Evolutionary conservation across 768 basidiomycete genomes (phyloP).

Genomic region (Sporobolomyces phaffii): DNA sequence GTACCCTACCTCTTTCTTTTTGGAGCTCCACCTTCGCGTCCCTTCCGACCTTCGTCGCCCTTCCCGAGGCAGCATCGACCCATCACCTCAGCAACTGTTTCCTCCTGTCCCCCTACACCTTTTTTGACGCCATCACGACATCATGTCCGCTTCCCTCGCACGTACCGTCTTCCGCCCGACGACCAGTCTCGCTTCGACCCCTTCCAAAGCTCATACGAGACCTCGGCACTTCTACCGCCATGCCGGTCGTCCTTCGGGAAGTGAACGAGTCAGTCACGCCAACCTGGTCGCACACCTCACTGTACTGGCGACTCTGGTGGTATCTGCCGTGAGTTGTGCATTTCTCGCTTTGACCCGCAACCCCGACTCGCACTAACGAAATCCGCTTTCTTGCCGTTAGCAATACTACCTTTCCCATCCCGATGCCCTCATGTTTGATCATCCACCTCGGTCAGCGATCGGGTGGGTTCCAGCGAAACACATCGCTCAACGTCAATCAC

Average conservation of each 20-base stretch:
- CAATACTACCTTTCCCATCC: conserved; percentile 12
- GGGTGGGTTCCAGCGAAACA: neutral
- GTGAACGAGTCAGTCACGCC: neutral
- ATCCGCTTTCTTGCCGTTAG: too few relatives aligned
- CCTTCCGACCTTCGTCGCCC: too few relatives aligned
- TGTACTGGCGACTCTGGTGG: conserved; percentile 1
- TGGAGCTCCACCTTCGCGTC: too few relatives aligned
- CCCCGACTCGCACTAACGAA: neutral
- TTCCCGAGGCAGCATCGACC: neutral
- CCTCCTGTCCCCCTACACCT: neutral
- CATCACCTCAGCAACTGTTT: neutral
- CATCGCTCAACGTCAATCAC: neutral
- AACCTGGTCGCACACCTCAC: conserved; percentile 16
- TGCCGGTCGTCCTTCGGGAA: neutral
- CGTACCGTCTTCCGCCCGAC: conserved; percentile 8
- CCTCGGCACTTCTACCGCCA: conserved; percentile 4
- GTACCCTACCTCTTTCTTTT: too few relatives aligned
- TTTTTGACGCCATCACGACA: neutral
- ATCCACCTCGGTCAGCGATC: conserved; percentile 21
- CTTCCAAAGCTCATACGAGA: too few relatives aligned
- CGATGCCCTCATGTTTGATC: conserved; percentile 22
- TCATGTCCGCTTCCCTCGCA: conserved; percentile 21
- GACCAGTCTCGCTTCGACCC: neutral
- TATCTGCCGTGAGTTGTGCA: conserved; percentile 1
- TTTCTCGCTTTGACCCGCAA: neutral